Conservation (phyloP, 805 yeast species). For the Soucietia sequanensis region DNA sequence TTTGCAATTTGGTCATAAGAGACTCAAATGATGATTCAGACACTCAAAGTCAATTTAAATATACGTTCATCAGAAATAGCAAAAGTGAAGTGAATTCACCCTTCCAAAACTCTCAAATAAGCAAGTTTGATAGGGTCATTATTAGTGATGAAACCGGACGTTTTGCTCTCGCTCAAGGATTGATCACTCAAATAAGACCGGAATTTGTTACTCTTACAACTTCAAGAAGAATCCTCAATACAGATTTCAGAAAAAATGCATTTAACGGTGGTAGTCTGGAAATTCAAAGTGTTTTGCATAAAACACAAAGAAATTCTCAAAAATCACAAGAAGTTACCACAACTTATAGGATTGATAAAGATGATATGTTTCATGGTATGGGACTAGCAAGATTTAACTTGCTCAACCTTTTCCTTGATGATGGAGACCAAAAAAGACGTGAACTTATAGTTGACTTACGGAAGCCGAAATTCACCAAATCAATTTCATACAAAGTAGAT, state of each 20-base stretch:
- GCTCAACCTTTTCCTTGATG: conserved; percentile 58
- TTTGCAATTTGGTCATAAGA: conserved; percentile 49
- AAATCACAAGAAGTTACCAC: conserved; percentile 5
- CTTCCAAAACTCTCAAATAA: conserved; percentile 46
- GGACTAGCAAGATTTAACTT: conserved; percentile 75
- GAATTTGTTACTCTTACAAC: conserved; percentile 49
- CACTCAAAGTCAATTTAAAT: conserved; percentile 33
- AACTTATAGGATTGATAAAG: conserved; percentile 71
- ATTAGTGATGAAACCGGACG: conserved; percentile 82
- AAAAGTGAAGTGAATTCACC: conserved; percentile 8
- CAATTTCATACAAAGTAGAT: conserved; percentile 14
- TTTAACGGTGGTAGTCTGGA: conserved; percentile 52
- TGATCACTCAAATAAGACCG: conserved; percentile 43
- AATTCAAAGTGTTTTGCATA: conserved; percentile 46
- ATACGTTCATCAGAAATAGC: conserved; percentile 46
- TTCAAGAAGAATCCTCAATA: conserved; percentile 50
- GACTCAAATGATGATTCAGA: conserved; percentile 19
- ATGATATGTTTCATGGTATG: conserved; percentile 73
- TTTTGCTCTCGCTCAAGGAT: conserved; percentile 68
- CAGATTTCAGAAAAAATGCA: conserved; percentile 35
- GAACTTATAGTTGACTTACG: conserved; percentile 53
- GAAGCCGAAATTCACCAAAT: conserved; percentile 43
- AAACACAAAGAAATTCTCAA: conserved; percentile 4
- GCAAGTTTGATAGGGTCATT: conserved; percentile 60
- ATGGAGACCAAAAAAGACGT: conserved; percentile 47